A percentile compares a stretch with the other conserved stretches of the same genome.
Evolutionary conservation across 2,329 filamentous ascomycete genomes (phyloP).

Genomic region (Mycosphaerelloides madeirae): DNA sequence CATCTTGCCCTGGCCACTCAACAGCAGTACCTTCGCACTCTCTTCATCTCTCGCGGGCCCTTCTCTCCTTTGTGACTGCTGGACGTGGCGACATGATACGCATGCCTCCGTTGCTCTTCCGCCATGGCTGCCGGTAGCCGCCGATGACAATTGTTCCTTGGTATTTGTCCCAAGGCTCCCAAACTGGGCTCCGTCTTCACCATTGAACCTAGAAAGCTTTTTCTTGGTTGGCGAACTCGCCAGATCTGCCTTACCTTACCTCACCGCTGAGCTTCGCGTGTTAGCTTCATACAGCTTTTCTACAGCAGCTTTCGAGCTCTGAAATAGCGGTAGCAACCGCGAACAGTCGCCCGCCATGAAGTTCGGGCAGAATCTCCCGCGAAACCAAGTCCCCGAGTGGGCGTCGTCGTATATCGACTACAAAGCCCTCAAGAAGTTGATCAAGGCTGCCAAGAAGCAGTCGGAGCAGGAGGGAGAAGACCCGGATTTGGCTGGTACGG

Average conservation of each 20-base stretch:
- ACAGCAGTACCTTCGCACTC: not conserved
- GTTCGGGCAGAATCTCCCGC: constrained; percentile 57
- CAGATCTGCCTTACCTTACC: not conserved
- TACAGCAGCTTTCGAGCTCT: not conserved
- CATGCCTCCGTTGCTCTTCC: too few species aligned
- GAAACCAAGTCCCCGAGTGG: constrained; percentile 86
- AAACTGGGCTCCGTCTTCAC: too few species aligned
- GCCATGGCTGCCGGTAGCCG: too few species aligned
- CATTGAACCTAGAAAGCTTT: too few species aligned
- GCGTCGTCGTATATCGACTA: constrained; percentile 81
- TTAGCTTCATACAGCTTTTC: not conserved
- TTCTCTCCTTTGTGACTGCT: not conserved
- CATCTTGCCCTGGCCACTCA: too few species aligned
- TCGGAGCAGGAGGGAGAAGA: constrained; percentile 48
- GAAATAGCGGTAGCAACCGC: not conserved
- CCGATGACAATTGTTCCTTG: too few species aligned
- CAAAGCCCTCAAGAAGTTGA: constrained; percentile 88
- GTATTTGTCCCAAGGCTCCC: too few species aligned
- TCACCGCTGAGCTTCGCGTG: not conserved
- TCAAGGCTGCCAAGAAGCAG: constrained; percentile 67
- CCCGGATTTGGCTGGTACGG: constrained; percentile 85
- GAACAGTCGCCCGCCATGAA: constrained; percentile 23
- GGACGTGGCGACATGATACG: too few species aligned
- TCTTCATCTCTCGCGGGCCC: not conserved
- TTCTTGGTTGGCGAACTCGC: not conserved